phyloP scores from a whole-genome alignment of 2,329 filamentous ascomycete species.

The Chaetomium globosum region DNA sequence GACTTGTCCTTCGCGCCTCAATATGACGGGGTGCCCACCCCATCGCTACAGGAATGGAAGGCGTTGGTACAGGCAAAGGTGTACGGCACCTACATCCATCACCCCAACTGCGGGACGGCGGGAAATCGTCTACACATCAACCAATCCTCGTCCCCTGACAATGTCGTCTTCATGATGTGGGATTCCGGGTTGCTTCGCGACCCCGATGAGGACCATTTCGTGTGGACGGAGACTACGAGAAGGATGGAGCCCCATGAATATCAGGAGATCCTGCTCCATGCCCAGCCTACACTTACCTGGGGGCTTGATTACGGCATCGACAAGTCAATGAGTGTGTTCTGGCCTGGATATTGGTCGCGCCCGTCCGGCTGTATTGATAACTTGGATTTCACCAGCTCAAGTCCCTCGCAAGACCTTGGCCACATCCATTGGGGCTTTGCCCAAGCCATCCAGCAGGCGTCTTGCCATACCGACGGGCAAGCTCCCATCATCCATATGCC shows the following conservation, averaged over 20 bases:
- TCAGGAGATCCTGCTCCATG: constrained; percentile 37
- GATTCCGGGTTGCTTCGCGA: constrained; percentile 19
- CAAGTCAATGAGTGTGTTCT: constrained; percentile 13
- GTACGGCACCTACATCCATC: constrained; percentile 19
- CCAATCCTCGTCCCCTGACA: neutral
- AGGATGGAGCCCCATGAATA: constrained; percentile 42
- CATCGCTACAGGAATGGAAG: constrained; percentile 21
- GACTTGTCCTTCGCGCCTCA: neutral
- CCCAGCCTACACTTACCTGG: constrained; percentile 6
- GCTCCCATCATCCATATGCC: constrained; percentile 13
- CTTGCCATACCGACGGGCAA: constrained; percentile 16
- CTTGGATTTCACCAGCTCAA: neutral
- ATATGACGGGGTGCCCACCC: neutral
- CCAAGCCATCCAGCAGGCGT: neutral
- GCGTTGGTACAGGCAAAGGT: constrained; percentile 15
- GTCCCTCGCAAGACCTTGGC: neutral
- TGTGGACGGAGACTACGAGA: constrained; percentile 30
- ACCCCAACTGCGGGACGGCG: constrained; percentile 29
- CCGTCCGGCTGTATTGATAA: neutral
- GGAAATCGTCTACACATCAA: constrained; percentile 25
- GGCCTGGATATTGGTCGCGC: constrained; percentile 26
- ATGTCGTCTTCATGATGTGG: constrained; percentile 30
- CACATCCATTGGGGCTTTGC: constrained; percentile 18
- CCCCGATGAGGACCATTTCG: constrained; percentile 23
- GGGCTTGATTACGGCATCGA: neutral